Evolutionary conservation across 148 eudicot genomes (phyloP).

Genomic region (Arctostaphylos glauca): DNA sequence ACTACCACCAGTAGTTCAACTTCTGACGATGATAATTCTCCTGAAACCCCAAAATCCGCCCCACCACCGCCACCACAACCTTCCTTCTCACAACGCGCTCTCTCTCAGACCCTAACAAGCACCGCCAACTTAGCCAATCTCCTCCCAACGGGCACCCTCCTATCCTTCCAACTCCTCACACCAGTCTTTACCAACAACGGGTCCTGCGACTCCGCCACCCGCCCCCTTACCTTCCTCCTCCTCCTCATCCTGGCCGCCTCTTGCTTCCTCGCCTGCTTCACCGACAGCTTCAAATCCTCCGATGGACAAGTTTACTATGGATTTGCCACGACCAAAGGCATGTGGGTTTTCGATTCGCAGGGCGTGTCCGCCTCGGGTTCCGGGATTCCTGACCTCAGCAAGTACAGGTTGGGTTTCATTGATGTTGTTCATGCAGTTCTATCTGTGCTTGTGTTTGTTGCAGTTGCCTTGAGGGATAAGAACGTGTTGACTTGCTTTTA

Average conservation of each 20-base stretch:
- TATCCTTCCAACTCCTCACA: conserved; percentile 36
- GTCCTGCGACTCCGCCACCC: conserved; percentile 31
- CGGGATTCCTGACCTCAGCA: conserved; percentile 23
- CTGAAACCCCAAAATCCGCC: not conserved
- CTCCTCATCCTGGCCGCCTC: conserved; percentile 25
- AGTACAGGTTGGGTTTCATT: conserved; percentile 20
- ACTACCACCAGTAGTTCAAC: not conserved
- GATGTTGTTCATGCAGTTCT: conserved; percentile 30
- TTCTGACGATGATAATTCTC: not conserved
- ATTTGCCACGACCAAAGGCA: conserved; percentile 29
- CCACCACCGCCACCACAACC: not conserved
- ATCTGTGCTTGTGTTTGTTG: conserved; percentile 32
- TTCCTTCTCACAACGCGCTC: conserved; percentile 16
- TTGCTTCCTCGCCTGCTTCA: conserved; percentile 36
- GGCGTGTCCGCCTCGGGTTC: not conserved
- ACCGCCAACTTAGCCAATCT: conserved; percentile 42
- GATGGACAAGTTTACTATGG: conserved; percentile 36
- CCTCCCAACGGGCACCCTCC: conserved; percentile 45
- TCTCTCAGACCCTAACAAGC: conserved; percentile 18
- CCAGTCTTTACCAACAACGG: conserved; percentile 44
- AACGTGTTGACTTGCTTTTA: conserved; percentile 36
- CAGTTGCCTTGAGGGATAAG: conserved; percentile 34
- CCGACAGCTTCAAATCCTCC: conserved; percentile 34
- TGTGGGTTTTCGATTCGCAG: conserved; percentile 32
- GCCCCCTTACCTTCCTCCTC: conserved; percentile 29